phyloP scores from a whole-genome alignment of 2,329 filamentous ascomycete species.

The Aspergillus tamarii region DNA sequence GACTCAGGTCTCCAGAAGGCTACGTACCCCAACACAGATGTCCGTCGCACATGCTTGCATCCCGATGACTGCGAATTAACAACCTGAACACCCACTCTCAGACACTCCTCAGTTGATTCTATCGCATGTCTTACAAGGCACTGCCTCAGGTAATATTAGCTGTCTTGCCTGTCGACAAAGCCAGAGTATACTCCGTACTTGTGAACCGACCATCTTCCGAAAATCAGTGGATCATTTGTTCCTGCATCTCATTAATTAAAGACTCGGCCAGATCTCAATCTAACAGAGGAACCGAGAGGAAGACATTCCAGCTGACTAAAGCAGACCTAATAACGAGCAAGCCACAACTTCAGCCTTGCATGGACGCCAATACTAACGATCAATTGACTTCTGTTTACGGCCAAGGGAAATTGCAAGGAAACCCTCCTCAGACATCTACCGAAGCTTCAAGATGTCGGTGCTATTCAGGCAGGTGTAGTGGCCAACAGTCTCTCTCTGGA shows the following conservation, averaged over 20 bases:
- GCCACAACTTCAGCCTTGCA: conserved; percentile 4
- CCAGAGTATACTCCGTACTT: background rate
- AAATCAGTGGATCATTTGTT: conserved; percentile 17
- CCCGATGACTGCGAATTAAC: background rate
- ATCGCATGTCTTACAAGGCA: background rate
- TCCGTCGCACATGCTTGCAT: background rate
- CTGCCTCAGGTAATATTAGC: background rate
- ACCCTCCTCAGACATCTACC: background rate
- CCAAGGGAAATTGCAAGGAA: background rate
- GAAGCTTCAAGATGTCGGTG: background rate
- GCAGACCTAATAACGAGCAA: conserved; percentile 1
- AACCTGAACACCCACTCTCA: background rate
- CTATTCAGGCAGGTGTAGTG: background rate
- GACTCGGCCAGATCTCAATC: conserved; percentile 20
- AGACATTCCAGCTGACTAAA: conserved; percentile 16
- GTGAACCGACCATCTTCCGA: background rate
- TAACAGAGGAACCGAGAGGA: background rate
- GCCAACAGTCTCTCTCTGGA: background rate
- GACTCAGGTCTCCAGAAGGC: conserved; percentile 1
- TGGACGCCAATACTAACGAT: background rate
- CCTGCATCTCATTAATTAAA: conserved; percentile 18
- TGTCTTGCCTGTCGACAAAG: background rate
- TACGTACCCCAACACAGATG: background rate
- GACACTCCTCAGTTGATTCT: background rate
- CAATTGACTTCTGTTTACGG: background rate